phyloP scores from a whole-genome alignment of 2,329 filamentous ascomycete genomes.

The Scedosporium aurantiacum region DNA sequence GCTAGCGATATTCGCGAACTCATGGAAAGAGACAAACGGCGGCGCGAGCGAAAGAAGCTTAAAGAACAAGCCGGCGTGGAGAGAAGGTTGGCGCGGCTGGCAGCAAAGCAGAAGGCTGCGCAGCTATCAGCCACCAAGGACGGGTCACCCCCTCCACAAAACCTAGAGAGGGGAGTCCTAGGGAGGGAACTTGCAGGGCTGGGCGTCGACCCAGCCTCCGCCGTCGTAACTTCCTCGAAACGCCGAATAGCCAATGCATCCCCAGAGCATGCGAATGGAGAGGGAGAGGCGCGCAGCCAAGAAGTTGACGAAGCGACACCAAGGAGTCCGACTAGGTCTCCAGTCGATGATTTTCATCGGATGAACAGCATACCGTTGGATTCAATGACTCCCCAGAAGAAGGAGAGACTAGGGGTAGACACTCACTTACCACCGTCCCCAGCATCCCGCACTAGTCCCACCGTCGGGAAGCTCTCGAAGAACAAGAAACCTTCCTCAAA shows the following conservation, averaged over 20 bases:
- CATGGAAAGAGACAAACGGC: conserved; percentile 77
- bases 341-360: conserved; percentile 19
- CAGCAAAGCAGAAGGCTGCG: conserved; percentile 54
- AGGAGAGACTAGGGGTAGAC: conserved; percentile 8
- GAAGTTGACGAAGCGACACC: background rate
- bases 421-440: background rate
- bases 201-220: conserved; percentile 44
- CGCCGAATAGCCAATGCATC: conserved; percentile 21
- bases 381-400: conserved; percentile 1
- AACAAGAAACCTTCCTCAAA: background rate
- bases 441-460: background rate
- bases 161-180: conserved; percentile 32
- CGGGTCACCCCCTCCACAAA: conserved; percentile 40
- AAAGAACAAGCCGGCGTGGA: conserved; percentile 58
- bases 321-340: conserved; percentile 4
- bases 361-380: conserved; percentile 15
- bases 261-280: conserved; percentile 15
- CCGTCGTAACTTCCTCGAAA: conserved; percentile 44
- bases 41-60: conserved; percentile 62
- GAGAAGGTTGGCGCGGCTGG: conserved; percentile 51
- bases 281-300: conserved; percentile 13
- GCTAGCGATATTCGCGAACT: conserved; percentile 75
- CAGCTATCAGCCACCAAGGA: conserved; percentile 41
- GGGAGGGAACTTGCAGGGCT: conserved; percentile 33
- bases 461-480: background rate